These are phyloP conservation scores for Globisporangium cylindrosporum DNA, from an alignment of 352 stramenopile species.

Conservation along the genomic window DNA sequence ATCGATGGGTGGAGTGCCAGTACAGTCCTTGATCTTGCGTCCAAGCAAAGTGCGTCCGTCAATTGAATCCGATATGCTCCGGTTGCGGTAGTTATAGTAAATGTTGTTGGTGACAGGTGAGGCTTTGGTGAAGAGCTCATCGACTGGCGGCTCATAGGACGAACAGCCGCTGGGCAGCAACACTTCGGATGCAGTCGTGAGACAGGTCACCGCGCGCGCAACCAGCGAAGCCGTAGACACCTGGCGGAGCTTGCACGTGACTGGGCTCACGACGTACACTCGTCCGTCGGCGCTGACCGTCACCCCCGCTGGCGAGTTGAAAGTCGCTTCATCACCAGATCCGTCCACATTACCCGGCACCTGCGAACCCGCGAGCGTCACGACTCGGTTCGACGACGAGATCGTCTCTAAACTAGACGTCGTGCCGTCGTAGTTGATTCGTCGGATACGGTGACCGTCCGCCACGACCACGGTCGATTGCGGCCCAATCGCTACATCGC, in stretches of 20 bases:
- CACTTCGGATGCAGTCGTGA: conserved; percentile 77
- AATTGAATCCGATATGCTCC: conserved; percentile 35
- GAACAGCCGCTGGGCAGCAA: conserved; percentile 91
- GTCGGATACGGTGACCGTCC: conserved; percentile 88
- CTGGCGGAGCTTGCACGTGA: conserved; percentile 87
- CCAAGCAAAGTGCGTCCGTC: conserved; percentile 46
- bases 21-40: conserved; percentile 88
- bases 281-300: conserved; percentile 84
- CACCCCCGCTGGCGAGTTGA: conserved; percentile 88
- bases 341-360: conserved; percentile 78
- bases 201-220: conserved; percentile 66
- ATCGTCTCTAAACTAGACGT: conserved; percentile 68
- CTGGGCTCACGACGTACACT: conserved; percentile 90
- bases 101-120: conserved; percentile 88
- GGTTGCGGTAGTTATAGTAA: conserved; percentile 90
- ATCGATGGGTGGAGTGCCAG: conserved; percentile 86
- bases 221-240: conserved; percentile 73
- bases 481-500: conserved; percentile 83
- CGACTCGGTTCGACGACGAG: conserved; percentile 68
- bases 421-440: conserved; percentile 67
- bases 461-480: conserved; percentile 86
- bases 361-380: conserved; percentile 88
- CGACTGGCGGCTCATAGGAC: conserved; percentile 92
- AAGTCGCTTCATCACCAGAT: conserved; percentile 80
- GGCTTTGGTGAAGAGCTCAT: conserved; percentile 79